Conservation (phyloP, 2,329 filamentous ascomycete species). For the Cephalotrichum gorgonifer region DNA sequence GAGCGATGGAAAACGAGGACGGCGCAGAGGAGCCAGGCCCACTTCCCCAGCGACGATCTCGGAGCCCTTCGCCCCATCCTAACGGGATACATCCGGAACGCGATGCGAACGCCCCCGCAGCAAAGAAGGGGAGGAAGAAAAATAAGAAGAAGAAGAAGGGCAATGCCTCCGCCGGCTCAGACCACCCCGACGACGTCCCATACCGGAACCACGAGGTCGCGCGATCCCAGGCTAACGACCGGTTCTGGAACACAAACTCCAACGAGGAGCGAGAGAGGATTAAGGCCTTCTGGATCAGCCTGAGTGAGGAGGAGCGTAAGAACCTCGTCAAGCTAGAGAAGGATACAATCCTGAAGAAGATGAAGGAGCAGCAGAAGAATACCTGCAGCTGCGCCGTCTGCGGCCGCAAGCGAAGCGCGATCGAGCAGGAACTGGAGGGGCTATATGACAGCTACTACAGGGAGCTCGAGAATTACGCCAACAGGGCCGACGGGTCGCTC, state of each 20-base stretch:
- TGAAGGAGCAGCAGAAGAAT: conserved; percentile 99
- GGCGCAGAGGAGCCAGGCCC: conserved; percentile 17
- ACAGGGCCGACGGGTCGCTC: conserved; percentile 51
- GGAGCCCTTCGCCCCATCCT: not conserved
- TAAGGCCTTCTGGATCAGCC: conserved; percentile 93
- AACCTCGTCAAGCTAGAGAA: conserved; percentile 97
- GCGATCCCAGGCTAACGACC: conserved; percentile 4
- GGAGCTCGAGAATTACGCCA: conserved; percentile 94
- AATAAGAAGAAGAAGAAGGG: conserved; percentile 56
- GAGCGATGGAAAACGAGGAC: conserved; percentile 24
- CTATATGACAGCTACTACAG: conserved; percentile 98
- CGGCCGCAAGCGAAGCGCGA: conserved; percentile 88
- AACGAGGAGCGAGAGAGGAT: conserved; percentile 93
- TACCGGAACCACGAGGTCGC: conserved; percentile 2
- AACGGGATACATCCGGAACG: conserved; percentile 18
- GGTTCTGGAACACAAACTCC: conserved; percentile 92
- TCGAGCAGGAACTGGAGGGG: conserved; percentile 95
- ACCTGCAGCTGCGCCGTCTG: conserved; percentile 98
- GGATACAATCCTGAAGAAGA: conserved; percentile 93
- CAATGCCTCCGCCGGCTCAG: not conserved
- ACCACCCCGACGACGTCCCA: not conserved
- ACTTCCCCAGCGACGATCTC: not conserved
- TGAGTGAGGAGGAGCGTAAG: conserved; percentile 90
- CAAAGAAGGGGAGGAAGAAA: conserved; percentile 49
- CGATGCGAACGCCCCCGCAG: conserved; percentile 19